phyloP scores from a whole-genome alignment of 176 grass and related monocot genomes.

The sorghum (Sorghum bicolor) region Sorghum_bicolor_NCBIv3 NC_012879.2:2626001-2626500 shows the following conservation, averaged over 20 bases:
- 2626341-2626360: too few relatives aligned
- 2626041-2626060: not conserved
- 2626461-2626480: too few relatives aligned
- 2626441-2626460: too few relatives aligned
- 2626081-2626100: not conserved
- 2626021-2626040: not conserved
- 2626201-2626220: not conserved
- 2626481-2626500: too few relatives aligned
- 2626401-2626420: too few relatives aligned
- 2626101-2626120: not conserved
- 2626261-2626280: not conserved
- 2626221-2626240: not conserved
- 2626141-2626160: not conserved
- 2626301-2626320: too few relatives aligned
- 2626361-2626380: too few relatives aligned
- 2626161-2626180: constrained; percentile 1
- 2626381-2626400: too few relatives aligned
- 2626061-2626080: not conserved
- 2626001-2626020: constrained; percentile 51
- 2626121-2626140: not conserved
- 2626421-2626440: too few relatives aligned
- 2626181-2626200: not conserved
- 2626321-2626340: too few relatives aligned
- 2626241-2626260: not conserved
- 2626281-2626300: too few relatives aligned